phyloP scores from a whole-genome alignment of 73 alveolate genomes.

The Diophrys appendiculata region DNA sequence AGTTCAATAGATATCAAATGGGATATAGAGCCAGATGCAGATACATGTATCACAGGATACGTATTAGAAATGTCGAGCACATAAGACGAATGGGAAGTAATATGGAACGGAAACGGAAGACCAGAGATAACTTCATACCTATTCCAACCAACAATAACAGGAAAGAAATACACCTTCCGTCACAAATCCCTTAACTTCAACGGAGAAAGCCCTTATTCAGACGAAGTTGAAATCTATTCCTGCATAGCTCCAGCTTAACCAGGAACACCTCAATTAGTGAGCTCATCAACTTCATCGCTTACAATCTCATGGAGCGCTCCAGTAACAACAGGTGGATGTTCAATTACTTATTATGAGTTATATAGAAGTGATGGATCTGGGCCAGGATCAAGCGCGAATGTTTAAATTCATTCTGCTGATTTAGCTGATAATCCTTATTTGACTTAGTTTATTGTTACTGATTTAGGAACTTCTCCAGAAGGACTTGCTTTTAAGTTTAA shows the following conservation, averaged over 20 bases:
- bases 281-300: slow-evolving; percentile 25
- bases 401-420: slow-evolving; percentile 13
- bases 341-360: slow-evolving; percentile 54
- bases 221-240: slow-evolving; percentile 34
- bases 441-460: slow-evolving; percentile 45
- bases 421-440: slow-evolving; percentile 27
- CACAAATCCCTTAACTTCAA: slow-evolving; percentile 56
- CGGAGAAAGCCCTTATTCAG: slow-evolving; percentile 48
- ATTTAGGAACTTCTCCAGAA: slow-evolving; percentile 29
- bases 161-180: slow-evolving; percentile 42
- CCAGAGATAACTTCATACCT: slow-evolving; percentile 29
- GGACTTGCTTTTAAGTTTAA: slow-evolving; percentile 47
- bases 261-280: slow-evolving; percentile 23
- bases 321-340: slow-evolving; percentile 63
- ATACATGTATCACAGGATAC: slow-evolving; percentile 39
- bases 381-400: neutral
- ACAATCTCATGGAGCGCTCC: slow-evolving; percentile 61
- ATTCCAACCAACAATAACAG: slow-evolving; percentile 12
- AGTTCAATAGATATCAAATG: neutral
- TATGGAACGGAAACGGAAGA: slow-evolving; percentile 42
- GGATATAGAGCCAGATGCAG: slow-evolving; percentile 16
- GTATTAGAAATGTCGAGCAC: slow-evolving; percentile 28
- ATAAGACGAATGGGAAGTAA: slow-evolving; percentile 31
- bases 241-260: slow-evolving; percentile 59
- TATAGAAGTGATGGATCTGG: slow-evolving; percentile 55